A percentile compares a stretch with the other conserved stretches of the same genome.
Conservation (phyloP, 2,329 filamentous ascomycete genomes). For the Fusarium beomiforme region DNA sequence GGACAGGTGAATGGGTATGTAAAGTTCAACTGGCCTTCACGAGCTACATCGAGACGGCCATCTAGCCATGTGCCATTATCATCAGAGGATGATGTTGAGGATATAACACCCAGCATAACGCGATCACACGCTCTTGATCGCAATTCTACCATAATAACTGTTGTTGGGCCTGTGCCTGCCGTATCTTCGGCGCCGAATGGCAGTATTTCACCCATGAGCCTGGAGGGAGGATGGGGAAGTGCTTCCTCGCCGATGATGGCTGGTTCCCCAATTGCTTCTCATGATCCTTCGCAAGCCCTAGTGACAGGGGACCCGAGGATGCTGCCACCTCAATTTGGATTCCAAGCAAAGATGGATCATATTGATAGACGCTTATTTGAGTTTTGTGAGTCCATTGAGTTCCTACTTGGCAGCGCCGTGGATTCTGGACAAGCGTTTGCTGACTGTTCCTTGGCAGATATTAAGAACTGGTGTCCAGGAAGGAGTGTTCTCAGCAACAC, state of each 20-base stretch:
- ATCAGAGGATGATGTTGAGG: conserved; percentile 24
- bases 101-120: conserved; percentile 21
- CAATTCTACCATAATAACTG: conserved; percentile 8
- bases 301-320: conserved; percentile 35
- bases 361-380: conserved; percentile 48
- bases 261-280: conserved; percentile 8
- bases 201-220: conserved; percentile 9
- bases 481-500: conserved; percentile 51
- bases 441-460: conserved; percentile 42
- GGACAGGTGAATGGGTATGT: conserved; percentile 52
- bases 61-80: conserved; percentile 9
- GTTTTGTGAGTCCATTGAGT: conserved; percentile 46
- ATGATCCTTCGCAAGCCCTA: conserved; percentile 12
- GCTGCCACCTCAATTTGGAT: conserved; percentile 46
- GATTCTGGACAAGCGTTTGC: background rate
- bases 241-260: conserved; percentile 14
- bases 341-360: conserved; percentile 47
- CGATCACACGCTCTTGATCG: conserved; percentile 3
- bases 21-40: conserved; percentile 51
- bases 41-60: conserved; percentile 24
- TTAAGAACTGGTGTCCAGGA: conserved; percentile 54
- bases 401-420: background rate
- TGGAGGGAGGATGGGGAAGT: conserved; percentile 15
- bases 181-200: background rate
- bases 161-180: conserved; percentile 14